Percentiles rank a stretch among this genome's conserved stretches.
phyloP scores from a whole-genome alignment of 179 eudicot genomes.

The Beta lomatogona region DNA sequence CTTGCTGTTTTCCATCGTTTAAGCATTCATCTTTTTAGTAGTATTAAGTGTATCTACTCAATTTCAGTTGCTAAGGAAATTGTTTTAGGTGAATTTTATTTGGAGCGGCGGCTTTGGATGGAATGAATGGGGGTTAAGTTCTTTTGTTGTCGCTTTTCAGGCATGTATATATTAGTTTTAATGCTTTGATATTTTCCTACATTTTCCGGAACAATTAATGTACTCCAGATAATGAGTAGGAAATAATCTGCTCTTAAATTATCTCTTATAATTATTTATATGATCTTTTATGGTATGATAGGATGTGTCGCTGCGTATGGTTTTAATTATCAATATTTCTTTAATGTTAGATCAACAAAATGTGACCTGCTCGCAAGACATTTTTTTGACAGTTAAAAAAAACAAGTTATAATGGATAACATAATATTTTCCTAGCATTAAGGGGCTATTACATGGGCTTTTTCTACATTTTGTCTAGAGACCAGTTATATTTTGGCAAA shows the following conservation, averaged over 20 bases:
- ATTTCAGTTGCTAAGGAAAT: constrained; percentile 24
- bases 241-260: constrained; percentile 15
- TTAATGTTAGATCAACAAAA: too few species aligned
- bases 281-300: too few species aligned
- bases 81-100: constrained; percentile 10
- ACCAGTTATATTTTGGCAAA: too few species aligned
- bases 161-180: constrained; percentile 20
- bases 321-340: too few species aligned
- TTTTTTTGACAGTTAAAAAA: too few species aligned
- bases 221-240: constrained; percentile 5
- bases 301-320: too few species aligned
- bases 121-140: constrained; percentile 5
- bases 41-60: constrained; percentile 10
- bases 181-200: not conserved
- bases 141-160: not conserved
- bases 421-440: too few species aligned
- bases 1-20: constrained; percentile 1
- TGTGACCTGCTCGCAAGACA: too few species aligned
- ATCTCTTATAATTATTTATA: not conserved
- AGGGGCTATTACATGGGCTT: too few species aligned
- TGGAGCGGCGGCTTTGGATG: constrained; percentile 25
- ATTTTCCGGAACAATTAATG: constrained; percentile 21
- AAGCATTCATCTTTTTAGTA: constrained; percentile 22
- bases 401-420: too few species aligned
- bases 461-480: too few species aligned